Conservation (phyloP, 495 filamentous ascomycete genomes). For the Aspergillus campestris region DNA sequence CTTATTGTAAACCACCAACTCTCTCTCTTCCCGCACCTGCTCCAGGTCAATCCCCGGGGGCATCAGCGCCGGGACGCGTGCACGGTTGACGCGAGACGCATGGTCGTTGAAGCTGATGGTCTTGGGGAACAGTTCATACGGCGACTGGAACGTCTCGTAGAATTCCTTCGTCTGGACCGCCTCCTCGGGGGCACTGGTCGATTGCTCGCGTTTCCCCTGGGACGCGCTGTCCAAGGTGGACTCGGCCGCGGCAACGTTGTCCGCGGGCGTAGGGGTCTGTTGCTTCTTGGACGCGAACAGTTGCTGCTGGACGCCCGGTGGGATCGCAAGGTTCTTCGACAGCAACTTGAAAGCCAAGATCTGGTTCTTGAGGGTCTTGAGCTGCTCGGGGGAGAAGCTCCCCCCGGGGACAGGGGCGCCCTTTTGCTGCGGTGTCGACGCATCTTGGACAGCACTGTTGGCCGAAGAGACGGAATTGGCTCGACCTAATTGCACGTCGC, state of each 20-base stretch:
- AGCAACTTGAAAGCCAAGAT: constrained; percentile 77
- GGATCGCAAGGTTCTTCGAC: constrained; percentile 71
- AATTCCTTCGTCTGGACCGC: constrained; percentile 27
- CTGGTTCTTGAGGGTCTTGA: constrained; percentile 63
- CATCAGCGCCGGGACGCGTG: constrained; percentile 77
- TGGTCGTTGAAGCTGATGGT: constrained; percentile 76
- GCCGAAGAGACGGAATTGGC: constrained; percentile 40
- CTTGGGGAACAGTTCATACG: constrained; percentile 48
- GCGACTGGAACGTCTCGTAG: constrained; percentile 59
- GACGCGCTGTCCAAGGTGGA: constrained; percentile 42
- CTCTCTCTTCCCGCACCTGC: constrained; percentile 71
- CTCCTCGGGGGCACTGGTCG: constrained; percentile 25
- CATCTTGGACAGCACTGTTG: constrained; percentile 23
- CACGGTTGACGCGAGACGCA: constrained; percentile 56
- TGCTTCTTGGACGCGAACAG: constrained; percentile 65
- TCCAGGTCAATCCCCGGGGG: constrained; percentile 75
- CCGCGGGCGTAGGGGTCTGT: constrained; percentile 48
- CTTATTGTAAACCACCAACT: constrained; percentile 80
- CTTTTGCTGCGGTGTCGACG: constrained; percentile 19
- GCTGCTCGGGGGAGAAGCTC: constrained; percentile 61
- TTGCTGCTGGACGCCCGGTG: constrained; percentile 61
- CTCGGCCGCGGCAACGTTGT: constrained; percentile 46
- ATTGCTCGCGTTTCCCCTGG: constrained; percentile 27
- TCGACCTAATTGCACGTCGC: constrained; percentile 17
- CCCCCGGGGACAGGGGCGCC: constrained; percentile 33